phyloP scores from a whole-genome alignment of 2,329 filamentous ascomycete species.

The Claviceps fusiformis region DNA sequence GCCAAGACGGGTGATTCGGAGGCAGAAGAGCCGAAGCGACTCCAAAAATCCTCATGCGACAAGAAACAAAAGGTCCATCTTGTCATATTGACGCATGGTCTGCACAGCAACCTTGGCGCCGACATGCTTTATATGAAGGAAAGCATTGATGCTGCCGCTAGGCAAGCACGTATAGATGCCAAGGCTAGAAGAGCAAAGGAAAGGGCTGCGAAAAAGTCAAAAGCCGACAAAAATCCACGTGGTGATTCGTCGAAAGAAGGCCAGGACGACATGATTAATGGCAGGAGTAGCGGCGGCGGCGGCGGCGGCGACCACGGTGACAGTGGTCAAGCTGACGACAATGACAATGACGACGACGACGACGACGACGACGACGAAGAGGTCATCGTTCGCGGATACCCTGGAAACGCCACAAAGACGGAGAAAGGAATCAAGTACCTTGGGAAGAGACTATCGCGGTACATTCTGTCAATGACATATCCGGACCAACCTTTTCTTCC shows the following conservation, averaged over 20 bases:
- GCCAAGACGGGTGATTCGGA: slow-evolving; percentile 20
- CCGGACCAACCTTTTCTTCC: slow-evolving; percentile 86
- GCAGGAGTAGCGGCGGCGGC: slow-evolving; percentile 1
- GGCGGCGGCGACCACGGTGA: slow-evolving; percentile 1
- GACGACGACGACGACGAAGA: slow-evolving; percentile 64
- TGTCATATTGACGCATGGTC: slow-evolving; percentile 81
- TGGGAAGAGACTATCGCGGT: slow-evolving; percentile 85
- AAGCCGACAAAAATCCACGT: slow-evolving; percentile 3
- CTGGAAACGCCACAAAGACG: slow-evolving; percentile 78
- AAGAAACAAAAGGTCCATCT: slow-evolving; percentile 74
- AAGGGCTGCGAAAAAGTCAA: slow-evolving; percentile 19
- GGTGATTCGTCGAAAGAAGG: slow-evolving; percentile 8
- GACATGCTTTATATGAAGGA: slow-evolving; percentile 98
- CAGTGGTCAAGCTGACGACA: no score
- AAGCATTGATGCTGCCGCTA: slow-evolving; percentile 77
- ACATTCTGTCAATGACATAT: slow-evolving; percentile 78
- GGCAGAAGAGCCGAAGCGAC: slow-evolving; percentile 11
- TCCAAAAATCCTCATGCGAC: slow-evolving; percentile 15
- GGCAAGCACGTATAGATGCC: slow-evolving; percentile 57
- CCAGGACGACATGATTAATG: not conserved
- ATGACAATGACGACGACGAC: slow-evolving; percentile 19
- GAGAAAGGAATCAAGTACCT: slow-evolving; percentile 95
- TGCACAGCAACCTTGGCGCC: slow-evolving; percentile 89
- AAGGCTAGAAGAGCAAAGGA: slow-evolving; percentile 44
- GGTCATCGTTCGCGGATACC: slow-evolving; percentile 79